Percentiles rank a stretch among this genome's conserved stretches.
phyloP scores from a whole-genome alignment of 2,329 filamentous ascomycete species.

The Emericellopsis atlantica region DNA sequence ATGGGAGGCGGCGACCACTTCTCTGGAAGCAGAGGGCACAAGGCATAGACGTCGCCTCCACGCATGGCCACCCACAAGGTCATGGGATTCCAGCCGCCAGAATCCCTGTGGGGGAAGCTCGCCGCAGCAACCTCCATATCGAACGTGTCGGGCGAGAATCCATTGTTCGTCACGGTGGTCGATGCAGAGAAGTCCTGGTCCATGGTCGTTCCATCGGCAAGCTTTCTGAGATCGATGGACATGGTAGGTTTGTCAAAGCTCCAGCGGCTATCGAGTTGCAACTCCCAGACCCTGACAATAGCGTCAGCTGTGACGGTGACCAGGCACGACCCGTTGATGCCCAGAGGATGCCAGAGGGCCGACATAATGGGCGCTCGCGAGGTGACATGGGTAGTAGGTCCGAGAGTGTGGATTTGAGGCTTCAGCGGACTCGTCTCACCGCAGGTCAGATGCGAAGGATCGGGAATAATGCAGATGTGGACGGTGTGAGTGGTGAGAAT shows the following conservation, averaged over 20 bases:
- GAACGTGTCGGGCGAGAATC: conserved; percentile 77
- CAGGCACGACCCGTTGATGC: conserved; percentile 66
- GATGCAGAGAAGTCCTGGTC: conserved; percentile 78
- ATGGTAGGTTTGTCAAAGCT: conserved; percentile 77
- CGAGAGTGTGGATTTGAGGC: conserved; percentile 81
- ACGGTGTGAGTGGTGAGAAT: conserved; percentile 80
- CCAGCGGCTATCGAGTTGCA: conserved; percentile 72
- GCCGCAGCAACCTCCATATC: conserved; percentile 92
- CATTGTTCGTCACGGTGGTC: conserved; percentile 59
- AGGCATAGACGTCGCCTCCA: conserved; percentile 82
- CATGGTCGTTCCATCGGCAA: conserved; percentile 70
- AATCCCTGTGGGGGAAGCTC: conserved; percentile 55
- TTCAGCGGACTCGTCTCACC: conserved; percentile 58
- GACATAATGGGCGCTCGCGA: conserved; percentile 71
- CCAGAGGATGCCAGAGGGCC: conserved; percentile 85
- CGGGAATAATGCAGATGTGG: conserved; percentile 76
- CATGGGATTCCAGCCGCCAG: conserved; percentile 89
- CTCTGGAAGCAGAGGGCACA: conserved; percentile 79
- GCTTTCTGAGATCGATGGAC: conserved; percentile 77
- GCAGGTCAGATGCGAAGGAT: conserved; percentile 61
- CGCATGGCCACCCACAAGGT: conserved; percentile 96
- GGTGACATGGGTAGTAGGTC: conserved; percentile 82
- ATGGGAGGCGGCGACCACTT: conserved; percentile 72
- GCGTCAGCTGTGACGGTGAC: conserved; percentile 85
- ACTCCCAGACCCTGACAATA: conserved; percentile 80